These are phyloP conservation scores for Clitopilus hobsonii DNA, from an alignment of 768 basidiomycete species.

Conservation along the genomic window DNA sequence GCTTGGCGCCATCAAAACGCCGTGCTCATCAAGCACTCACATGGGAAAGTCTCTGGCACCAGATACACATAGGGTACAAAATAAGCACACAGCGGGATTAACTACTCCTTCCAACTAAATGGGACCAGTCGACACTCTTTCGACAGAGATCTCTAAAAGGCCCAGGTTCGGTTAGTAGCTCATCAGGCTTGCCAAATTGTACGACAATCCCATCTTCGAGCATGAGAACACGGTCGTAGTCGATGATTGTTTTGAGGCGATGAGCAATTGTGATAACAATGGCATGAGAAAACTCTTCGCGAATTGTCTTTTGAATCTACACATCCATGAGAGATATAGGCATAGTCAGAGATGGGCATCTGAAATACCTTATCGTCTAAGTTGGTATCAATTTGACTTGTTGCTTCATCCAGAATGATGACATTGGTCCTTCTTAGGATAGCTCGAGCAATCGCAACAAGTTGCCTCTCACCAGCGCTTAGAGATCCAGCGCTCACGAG, in stretches of 20 bases:
- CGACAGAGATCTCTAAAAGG: conserved; percentile 67
- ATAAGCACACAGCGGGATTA: too few relatives aligned
- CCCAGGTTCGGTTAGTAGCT: conserved; percentile 48
- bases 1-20: too few relatives aligned
- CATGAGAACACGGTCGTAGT: conserved; percentile 74
- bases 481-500: conserved; percentile 62
- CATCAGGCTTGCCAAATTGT: conserved; percentile 70
- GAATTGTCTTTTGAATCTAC: conserved; percentile 69
- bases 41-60: too few relatives aligned
- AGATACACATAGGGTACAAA: too few relatives aligned
- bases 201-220: conserved; percentile 64
- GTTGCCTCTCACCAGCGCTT: conserved; percentile 76
- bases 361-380: conserved; percentile 59
- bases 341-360: not conserved
- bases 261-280: conserved; percentile 86
- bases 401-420: conserved; percentile 76
- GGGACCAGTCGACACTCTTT: conserved; percentile 51
- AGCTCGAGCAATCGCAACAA: conserved; percentile 67
- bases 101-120: too few relatives aligned
- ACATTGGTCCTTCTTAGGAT: conserved; percentile 60
- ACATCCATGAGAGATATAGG: not conserved
- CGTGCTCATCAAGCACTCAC: too few relatives aligned
- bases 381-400: conserved; percentile 66
- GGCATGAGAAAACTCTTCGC: conserved; percentile 64
- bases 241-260: conserved; percentile 70